Base-by-base conservation (phyloP, 108 stramenopile genomes). In the Nitzschia sp. region DNA sequence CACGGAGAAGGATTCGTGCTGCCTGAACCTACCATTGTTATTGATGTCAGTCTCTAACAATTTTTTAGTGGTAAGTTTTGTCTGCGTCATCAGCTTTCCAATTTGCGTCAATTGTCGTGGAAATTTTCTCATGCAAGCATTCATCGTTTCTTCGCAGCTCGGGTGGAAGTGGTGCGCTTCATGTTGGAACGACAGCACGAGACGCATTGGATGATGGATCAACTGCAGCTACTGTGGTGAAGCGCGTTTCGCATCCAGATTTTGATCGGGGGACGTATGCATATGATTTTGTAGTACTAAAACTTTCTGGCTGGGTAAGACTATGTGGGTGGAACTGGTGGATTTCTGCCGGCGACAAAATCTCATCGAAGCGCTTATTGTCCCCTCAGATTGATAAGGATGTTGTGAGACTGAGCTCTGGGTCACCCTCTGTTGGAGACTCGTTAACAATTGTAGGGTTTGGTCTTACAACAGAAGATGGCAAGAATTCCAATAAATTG, bases 221-320 rank as follows among this genome's bases (percentile, higher is more conserved):
- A 41, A 44, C 33, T 13, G 19, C 45, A 8, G 21, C 48, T 15
- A 55, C 41, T 17, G 53, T 71, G 13, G 23, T 26, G 16, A 6
- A 58, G n/a, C n/a, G 50, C 22, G 2, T 38, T 0, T 22, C 2
- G 5, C 78, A 79, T 57, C 72, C 71, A 19, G 21, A 47, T 17
- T 79, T 75, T 48, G 41, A 73, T 28, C 30, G 34, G 13, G 15
- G 21, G 1, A 68, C 61, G 2, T 41, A 35, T 27, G 57, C 44
- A 0, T 58, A 73, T 63, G 78, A 79, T 57, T 68, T 73, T 59
- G 57, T 72, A 27, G 23, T 79, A 2, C n/a, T 79, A 33, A 79
- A 69, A 36, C 28, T 79, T 11, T 32, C 33, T 13, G 57, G 55
- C 0, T 67, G 56, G 17, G 72, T 73, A 25, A 60, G 59, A n/a